Evolutionary conservation across 306 rosid genomes (phyloP), one percentile per base, ranked within the genome.

Genomic region (Erythrophleum fordii): DNA sequence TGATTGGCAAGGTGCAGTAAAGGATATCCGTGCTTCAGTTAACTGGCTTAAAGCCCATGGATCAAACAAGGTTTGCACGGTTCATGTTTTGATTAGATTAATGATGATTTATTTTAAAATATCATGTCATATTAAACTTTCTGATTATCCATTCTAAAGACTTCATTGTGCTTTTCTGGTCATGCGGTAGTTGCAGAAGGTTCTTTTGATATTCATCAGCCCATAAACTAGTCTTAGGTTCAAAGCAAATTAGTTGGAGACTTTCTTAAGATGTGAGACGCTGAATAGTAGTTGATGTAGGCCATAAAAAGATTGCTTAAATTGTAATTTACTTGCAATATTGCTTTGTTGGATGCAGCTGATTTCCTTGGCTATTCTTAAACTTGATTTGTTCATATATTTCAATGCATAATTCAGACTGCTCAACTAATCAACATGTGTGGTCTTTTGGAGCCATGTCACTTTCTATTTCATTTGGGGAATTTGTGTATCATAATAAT

Each of bases 1-100:
- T 70, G 97, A 94, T 81, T 94, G 98, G 98, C 97, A 89, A 84
- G 98, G 93, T 69, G 98, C 98, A 51, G 92, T 92, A 3, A 91
- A 92, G 90, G 97, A 94, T 76, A 90, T 92, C 53, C 76, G 14
- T 28, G 97, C 98, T 77, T 93, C 98, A 41, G 90, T 90, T 70
- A 86, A 92, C 70, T 95, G 98, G 98, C 95, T 95, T 78, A 95
- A 92, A 79, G 89, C 83, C 75, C 90, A 95, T 87, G 98, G 98
- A 51, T 92, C 98, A 4, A 89, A 87, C 82, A 95, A 91, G 97
- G 97, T 92, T 60, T 60, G 75, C 55, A 2, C 18, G 46, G 11
- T 77, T 37, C 55, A 10, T 67, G 29, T 64, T 16, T 64, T 51
- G 60, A 18, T 59, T 25, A 14, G 58, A 83, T 60, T 8, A 58